These are phyloP conservation scores for Schoenoplectus triqueter DNA, from an alignment of 202 grass and related monocot genomes.

Conservation along the genomic window DNA sequence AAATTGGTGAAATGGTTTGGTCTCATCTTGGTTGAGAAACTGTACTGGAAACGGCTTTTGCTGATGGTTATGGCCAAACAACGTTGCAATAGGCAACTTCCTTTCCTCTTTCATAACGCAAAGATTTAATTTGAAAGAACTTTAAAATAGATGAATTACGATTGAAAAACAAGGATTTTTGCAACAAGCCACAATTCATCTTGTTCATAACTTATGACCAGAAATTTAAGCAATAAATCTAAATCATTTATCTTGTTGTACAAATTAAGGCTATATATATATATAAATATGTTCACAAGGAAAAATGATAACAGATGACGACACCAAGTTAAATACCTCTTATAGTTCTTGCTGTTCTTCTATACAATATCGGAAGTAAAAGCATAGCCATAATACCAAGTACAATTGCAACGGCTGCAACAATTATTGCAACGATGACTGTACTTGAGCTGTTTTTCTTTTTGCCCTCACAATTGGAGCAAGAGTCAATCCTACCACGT, in stretches of 20 bases:
- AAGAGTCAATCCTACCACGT: slow-evolving; percentile 8
- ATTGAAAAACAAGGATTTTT: neutral
- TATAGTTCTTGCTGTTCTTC: neutral
- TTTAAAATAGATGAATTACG: neutral
- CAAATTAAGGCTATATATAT: no score
- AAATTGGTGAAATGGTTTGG: no score
- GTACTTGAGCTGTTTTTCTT: neutral
- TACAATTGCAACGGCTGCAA: slow-evolving; percentile 9
- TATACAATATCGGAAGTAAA: neutral
- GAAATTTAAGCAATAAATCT: neutral
- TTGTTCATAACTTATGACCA: neutral
- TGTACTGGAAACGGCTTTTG: no score
- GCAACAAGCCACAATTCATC: neutral
- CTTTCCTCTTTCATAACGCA: no score
- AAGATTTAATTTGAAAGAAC: neutral
- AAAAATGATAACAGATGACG: neutral
- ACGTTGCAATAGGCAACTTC: no score
- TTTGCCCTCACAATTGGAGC: neutral
- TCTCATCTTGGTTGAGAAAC: no score
- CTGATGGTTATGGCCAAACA: no score
- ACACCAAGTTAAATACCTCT: neutral
- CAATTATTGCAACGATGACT: slow-evolving; percentile 9
- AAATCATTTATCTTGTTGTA: neutral
- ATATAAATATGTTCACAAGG: no score
- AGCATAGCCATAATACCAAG: neutral